These are phyloP conservation scores for Trichoderma simmonsii DNA, from an alignment of 2,329 filamentous ascomycete genomes.

Conservation along the genomic window DNA sequence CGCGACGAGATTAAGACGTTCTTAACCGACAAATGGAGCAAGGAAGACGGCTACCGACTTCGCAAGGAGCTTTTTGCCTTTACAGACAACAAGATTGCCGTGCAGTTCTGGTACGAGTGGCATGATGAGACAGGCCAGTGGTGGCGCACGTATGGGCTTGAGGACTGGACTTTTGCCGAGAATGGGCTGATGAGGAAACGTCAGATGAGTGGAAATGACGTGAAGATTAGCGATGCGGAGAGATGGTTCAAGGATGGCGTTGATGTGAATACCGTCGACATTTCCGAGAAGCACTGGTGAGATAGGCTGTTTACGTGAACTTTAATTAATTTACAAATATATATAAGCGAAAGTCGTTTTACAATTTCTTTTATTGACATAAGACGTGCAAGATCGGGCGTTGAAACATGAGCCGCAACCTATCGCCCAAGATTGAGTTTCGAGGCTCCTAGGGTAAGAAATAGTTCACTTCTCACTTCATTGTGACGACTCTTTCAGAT, in stretches of 20 bases:
- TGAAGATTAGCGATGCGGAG: slow-evolving; percentile 58
- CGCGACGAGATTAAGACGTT: slow-evolving; percentile 66
- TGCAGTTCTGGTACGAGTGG: slow-evolving; percentile 90
- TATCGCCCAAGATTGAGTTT: neutral
- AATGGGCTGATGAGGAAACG: slow-evolving; percentile 70
- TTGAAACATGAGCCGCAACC: neutral
- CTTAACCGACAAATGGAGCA: slow-evolving; percentile 69
- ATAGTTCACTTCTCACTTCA: neutral
- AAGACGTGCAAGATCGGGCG: neutral
- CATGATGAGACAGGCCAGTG: slow-evolving; percentile 68
- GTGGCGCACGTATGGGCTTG: slow-evolving; percentile 84
- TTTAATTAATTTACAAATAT: neutral
- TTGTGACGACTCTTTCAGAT: neutral
- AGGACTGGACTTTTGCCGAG: slow-evolving; percentile 72
- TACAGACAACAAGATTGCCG: slow-evolving; percentile 70
- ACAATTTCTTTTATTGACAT: neutral
- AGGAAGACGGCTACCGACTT: slow-evolving; percentile 68
- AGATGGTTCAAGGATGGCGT: slow-evolving; percentile 69
- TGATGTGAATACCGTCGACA: slow-evolving; percentile 64
- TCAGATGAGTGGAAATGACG: slow-evolving; percentile 73
- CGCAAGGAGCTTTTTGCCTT: slow-evolving; percentile 85
- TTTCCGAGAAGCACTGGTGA: slow-evolving; percentile 66
- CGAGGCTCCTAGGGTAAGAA: neutral
- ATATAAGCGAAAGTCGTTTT: neutral
- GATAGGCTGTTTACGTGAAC: neutral